Evolutionary conservation across 1,284 basidiomycete genomes (phyloP).

Genomic region (Pseudozyma thailandica): DNA sequence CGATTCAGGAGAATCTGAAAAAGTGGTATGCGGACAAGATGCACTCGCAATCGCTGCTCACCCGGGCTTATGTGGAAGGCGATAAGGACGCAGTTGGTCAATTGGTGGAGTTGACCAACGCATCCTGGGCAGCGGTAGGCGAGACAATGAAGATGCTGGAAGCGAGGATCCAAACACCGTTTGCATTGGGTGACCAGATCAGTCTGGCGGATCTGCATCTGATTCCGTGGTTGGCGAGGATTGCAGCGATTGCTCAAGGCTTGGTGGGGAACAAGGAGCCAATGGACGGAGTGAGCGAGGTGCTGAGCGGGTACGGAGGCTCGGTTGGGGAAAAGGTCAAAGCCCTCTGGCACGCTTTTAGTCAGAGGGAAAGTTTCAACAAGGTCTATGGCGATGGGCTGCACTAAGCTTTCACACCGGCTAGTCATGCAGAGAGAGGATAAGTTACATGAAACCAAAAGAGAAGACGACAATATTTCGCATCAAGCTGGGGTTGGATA

Average conservation of each 20-base stretch:
- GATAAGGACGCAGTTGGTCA: conserved; percentile 24
- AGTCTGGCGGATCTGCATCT: conserved; percentile 83
- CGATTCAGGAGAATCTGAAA: conserved; percentile 46
- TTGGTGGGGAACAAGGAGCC: conserved; percentile 1
- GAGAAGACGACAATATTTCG: neutral
- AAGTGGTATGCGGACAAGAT: conserved; percentile 70
- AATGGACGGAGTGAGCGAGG: conserved; percentile 4
- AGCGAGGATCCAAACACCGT: conserved; percentile 77
- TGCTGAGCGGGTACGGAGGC: conserved; percentile 4
- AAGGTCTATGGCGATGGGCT: conserved; percentile 46
- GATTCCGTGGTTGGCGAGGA: conserved; percentile 78
- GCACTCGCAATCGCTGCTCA: conserved; percentile 66
- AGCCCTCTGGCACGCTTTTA: conserved; percentile 33
- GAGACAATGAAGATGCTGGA: conserved; percentile 72
- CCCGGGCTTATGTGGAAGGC: conserved; percentile 65
- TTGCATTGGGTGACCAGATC: conserved; percentile 78
- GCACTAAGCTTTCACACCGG: conserved; percentile 26
- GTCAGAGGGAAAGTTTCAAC: conserved; percentile 35
- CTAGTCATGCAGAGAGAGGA: neutral
- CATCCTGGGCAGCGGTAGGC: conserved; percentile 71
- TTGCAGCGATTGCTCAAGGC: conserved; percentile 14
- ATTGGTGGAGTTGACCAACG: conserved; percentile 68
- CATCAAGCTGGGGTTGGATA: neutral
- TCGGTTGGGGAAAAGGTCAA: conserved; percentile 24
- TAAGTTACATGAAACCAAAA: neutral